phyloP scores from a whole-genome alignment of 495 filamentous ascomycete species.

The Penicillium cinerascens region DNA sequence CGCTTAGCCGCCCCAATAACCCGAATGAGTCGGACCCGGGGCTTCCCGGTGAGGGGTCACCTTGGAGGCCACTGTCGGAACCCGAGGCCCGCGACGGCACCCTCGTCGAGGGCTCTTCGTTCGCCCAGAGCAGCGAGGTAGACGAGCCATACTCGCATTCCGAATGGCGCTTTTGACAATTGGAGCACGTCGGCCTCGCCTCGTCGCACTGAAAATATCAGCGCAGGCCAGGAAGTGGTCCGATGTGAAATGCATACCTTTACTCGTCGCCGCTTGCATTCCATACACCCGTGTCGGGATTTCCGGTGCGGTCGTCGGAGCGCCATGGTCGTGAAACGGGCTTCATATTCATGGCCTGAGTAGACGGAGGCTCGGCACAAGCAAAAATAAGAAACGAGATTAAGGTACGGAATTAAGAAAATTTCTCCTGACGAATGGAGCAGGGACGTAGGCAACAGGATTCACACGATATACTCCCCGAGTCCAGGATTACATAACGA shows the following conservation, averaged over 20 bases:
- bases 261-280: slow-evolving; percentile 37
- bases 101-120: slow-evolving; percentile 26
- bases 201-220: slow-evolving; percentile 34
- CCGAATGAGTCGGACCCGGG: slow-evolving; percentile 24
- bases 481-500: slow-evolving; percentile 14
- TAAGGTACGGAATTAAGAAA: not conserved
- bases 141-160: slow-evolving; percentile 40
- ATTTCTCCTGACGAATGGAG: not conserved
- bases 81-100: slow-evolving; percentile 14
- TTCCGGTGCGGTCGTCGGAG: slow-evolving; percentile 34
- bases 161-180: slow-evolving; percentile 38
- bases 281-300: slow-evolving; percentile 32
- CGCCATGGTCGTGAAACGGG: slow-evolving; percentile 26
- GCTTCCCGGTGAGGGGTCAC: slow-evolving; percentile 13
- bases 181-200: slow-evolving; percentile 34
- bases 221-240: not conserved
- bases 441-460: slow-evolving; percentile 23
- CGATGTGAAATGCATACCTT: slow-evolving; percentile 26
- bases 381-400: not conserved
- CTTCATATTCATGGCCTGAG: not conserved
- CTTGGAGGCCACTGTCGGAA: slow-evolving; percentile 20
- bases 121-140: slow-evolving; percentile 37
- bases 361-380: not conserved
- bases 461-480: slow-evolving; percentile 2
- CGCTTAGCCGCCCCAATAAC: slow-evolving; percentile 24